A percentile compares a stretch with the other conserved stretches of the same genome.
phyloP scores from a whole-genome alignment of 371 early-diverging fungal genomes.

The Mucor piriformis region DNA sequence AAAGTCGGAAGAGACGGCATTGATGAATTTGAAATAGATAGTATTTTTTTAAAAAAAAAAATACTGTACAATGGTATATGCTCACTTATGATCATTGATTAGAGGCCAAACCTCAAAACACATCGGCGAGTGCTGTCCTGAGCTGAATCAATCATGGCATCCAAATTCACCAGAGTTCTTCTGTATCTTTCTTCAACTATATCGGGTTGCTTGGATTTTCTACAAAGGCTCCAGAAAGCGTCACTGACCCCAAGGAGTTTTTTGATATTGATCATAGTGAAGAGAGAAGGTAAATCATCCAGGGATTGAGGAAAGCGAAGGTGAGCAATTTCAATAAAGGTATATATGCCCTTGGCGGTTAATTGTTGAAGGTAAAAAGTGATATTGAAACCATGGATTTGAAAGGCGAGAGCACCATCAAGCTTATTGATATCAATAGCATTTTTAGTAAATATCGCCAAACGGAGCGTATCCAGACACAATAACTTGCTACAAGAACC shows the following conservation, averaged over 20 bases:
- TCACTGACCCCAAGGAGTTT: constrained; percentile 25
- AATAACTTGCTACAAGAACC: constrained; percentile 13
- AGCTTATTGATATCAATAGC: constrained; percentile 31
- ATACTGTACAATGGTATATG: constrained; percentile 20
- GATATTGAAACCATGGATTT: constrained; percentile 32
- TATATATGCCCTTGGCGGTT: constrained; percentile 28
- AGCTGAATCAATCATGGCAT: constrained; percentile 24
- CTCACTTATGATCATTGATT: constrained; percentile 7
- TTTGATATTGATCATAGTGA: constrained; percentile 25
- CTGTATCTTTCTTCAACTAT: constrained; percentile 26
- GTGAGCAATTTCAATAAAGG: constrained; percentile 32
- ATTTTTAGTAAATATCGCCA: constrained; percentile 31
- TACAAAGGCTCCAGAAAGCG: constrained; percentile 29
- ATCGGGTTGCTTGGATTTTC: constrained; percentile 25
- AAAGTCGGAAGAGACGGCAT: constrained; percentile 16
- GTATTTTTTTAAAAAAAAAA: constrained; percentile 19
- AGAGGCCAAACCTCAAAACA: constrained; percentile 25
- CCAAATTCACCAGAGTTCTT: constrained; percentile 23
- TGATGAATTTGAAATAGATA: constrained; percentile 15
- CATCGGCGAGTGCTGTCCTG: constrained; percentile 28
- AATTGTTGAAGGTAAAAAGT: constrained; percentile 26
- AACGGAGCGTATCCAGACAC: constrained; percentile 26
- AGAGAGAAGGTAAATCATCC: constrained; percentile 28
- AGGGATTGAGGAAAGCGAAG: constrained; percentile 30
- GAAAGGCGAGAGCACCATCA: constrained; percentile 30